Evolutionary conservation across 2,329 filamentous ascomycete genomes (phyloP).

Genomic region (Aplosporella prunicola): DNA sequence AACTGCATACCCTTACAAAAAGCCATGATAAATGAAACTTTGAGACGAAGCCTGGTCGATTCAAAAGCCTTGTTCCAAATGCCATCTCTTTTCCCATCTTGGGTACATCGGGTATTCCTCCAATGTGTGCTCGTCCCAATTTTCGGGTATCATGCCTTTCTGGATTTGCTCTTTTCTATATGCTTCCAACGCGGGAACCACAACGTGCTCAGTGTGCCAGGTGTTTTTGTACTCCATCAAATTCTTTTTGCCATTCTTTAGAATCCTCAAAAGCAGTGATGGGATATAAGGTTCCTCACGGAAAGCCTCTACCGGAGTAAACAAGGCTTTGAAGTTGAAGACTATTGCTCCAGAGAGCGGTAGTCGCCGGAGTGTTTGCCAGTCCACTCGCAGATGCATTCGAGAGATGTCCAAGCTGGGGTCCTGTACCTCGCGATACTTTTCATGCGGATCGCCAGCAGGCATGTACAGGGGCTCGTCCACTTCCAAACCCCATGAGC

Average conservation of each 20-base stretch:
- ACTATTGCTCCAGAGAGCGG: constrained; percentile 66
- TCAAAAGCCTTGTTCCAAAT: constrained; percentile 51
- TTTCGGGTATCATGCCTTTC: constrained; percentile 47
- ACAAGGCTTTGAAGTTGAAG: constrained; percentile 84
- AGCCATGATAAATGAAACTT: too few relatives aligned
- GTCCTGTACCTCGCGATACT: constrained; percentile 49
- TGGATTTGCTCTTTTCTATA: constrained; percentile 58
- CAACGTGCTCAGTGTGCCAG: constrained; percentile 68
- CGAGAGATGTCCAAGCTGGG: constrained; percentile 48
- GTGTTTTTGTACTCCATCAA: constrained; percentile 75
- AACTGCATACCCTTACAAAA: too few relatives aligned
- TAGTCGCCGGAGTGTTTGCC: constrained; percentile 74
- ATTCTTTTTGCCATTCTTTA: constrained; percentile 60
- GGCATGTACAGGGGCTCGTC: constrained; percentile 68
- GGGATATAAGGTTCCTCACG: constrained; percentile 65
- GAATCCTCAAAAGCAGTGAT: constrained; percentile 54
- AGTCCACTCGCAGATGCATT: constrained; percentile 67
- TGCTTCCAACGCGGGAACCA: constrained; percentile 52
- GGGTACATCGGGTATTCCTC: constrained; percentile 68
- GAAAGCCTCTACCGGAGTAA: constrained; percentile 64
- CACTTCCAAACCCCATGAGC: constrained; percentile 74
- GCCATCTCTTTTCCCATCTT: constrained; percentile 70
- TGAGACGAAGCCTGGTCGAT: too few relatives aligned
- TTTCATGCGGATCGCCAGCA: constrained; percentile 55
- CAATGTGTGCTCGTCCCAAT: constrained; percentile 61